Evolutionary conservation across 1,284 basidiomycete species (phyloP), one percentile per base, ranked within the genome.

Genomic region (Sporisorium reilianum): DNA sequence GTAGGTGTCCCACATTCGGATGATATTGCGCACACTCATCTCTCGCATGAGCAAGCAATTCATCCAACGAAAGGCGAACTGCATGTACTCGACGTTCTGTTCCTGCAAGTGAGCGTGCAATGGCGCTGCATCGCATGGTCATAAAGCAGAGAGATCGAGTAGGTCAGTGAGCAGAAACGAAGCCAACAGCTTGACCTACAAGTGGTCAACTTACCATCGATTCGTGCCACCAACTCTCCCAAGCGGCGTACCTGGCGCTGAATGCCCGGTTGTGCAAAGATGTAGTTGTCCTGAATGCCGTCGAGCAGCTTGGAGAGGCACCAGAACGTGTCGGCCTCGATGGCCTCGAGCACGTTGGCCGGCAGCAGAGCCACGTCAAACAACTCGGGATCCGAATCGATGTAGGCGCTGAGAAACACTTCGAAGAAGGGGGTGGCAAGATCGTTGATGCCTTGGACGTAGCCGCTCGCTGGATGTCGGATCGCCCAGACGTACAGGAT

Each of bases 31-130:
- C 2, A 84, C 82, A 71, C 82, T 83, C 83, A 84, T 80, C 66
- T 84, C 83, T 48, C 83, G 75, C 83, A 84, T 84, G n/a, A 84
- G 72, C 60, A 84, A 55, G 62, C 83, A 84, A 59, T 84, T 84
- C 82, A 84, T 84, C 83, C 83, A 84, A 12, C 83, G 75, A 62
- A 84, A 84, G 22, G 82, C 80, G 34, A 84, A 84, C 52, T 84
- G 83, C 77, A 84, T 81, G 70, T 84, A 84, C 70, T 84, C 82
- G 40, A 84, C 83, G 16, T 75, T 74, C 50, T 84, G 79, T 25
- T 69, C 75, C 44, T 77, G 71, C 46, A 84, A 60, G 50, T 84
- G 83, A 18, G 76, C 73, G 46, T 84, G 80, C 28, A 84, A 64
- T 1, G 81, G 78, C 12, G 83, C 75, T 75, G 72, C 7, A n/a